phyloP scores from a whole-genome alignment of 1,284 basidiomycete species.

The Ganoderma lingzhi region DNA sequence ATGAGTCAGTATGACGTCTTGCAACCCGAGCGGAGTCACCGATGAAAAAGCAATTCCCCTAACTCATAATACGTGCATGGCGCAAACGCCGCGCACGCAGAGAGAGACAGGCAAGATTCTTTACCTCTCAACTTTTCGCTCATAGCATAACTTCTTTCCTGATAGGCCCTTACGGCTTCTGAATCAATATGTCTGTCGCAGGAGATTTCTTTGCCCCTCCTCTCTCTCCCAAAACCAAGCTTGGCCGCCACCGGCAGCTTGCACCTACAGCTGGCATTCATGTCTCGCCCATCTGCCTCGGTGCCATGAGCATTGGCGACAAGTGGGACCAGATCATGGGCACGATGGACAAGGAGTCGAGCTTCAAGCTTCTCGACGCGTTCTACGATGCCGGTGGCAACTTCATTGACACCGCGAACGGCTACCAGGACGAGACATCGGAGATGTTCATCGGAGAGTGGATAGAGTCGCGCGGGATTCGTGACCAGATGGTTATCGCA shows the following conservation, averaged over 20 bases:
- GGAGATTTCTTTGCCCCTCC: too few relatives aligned
- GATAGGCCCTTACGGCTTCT: too few relatives aligned
- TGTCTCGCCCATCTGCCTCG: conserved; percentile 57
- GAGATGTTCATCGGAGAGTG: conserved; percentile 52
- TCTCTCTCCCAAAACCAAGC: too few relatives aligned
- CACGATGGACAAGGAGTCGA: conserved; percentile 46
- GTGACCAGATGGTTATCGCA: conserved; percentile 54
- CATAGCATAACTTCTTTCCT: too few relatives aligned
- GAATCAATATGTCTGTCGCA: too few relatives aligned
- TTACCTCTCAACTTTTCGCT: too few relatives aligned
- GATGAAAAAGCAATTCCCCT: too few relatives aligned
- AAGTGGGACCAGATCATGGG: conserved; percentile 51
- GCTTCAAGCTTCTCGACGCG: conserved; percentile 41
- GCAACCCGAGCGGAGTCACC: too few relatives aligned
- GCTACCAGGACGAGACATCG: conserved; percentile 44
- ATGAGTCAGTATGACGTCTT: too few relatives aligned
- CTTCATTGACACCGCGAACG: conserved; percentile 45
- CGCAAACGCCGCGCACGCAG: too few relatives aligned
- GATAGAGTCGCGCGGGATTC: conserved; percentile 48
- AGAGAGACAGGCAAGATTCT: too few relatives aligned
- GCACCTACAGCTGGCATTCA: conserved; percentile 38
- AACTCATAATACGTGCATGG: too few relatives aligned
- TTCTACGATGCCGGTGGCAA: conserved; percentile 35
- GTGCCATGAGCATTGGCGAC: conserved; percentile 60
- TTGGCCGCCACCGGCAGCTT: conserved; percentile 35